Evolutionary conservation across 2,329 filamentous ascomycete species (phyloP), one percentile per base, ranked within the genome.

Genomic region (Talaromyces verruculosus): DNA sequence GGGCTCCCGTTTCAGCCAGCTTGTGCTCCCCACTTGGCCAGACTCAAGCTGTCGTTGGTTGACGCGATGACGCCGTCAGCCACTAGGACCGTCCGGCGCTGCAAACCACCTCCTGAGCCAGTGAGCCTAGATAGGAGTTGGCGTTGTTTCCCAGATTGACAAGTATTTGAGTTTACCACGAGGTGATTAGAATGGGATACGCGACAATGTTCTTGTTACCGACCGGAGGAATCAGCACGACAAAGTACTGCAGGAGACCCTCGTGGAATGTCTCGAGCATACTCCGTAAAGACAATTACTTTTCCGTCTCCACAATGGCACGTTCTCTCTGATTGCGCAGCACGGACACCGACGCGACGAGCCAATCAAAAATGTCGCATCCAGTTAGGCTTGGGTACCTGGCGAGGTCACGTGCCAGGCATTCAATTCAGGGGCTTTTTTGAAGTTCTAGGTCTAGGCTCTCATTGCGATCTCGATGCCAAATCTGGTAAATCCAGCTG

Each of bases 1-100:
- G 65, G 65, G 65, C 65, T 64, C 49, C 65, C 53, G 63, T 65
- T 59, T 65, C 63, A 65, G 47, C 63, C 63, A 59, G 57, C 55
- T 57, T n/a, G 47, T 57, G 43, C 47, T 51, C 64, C 39, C 67
- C 67, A 66, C 67, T 47, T 57, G 49, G 19, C 35, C 47, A 49
- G 53, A 22, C 41, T 22, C 59, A 28, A 45, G 30, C 39, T 35
- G 17, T 45, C 61, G 67, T 68, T 68, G 65, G 67, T 53, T 58
- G 59, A 60, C 13, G 30, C 30, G 60, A 65, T 35, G 10, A 61
- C 65, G 51, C 67, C 61, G 61, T 37, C 49, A 25, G 39, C 61
- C 67, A 67, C 67, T 68, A 68, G 63, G 35, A 37, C 8, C 33
- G 63, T 37, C 66, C 49, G 64, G 53, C 47, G 43, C 39, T 59